These are phyloP conservation scores for Phytophthora idaei DNA, from an alignment of 352 stramenopile species.

Conservation along the genomic window DNA sequence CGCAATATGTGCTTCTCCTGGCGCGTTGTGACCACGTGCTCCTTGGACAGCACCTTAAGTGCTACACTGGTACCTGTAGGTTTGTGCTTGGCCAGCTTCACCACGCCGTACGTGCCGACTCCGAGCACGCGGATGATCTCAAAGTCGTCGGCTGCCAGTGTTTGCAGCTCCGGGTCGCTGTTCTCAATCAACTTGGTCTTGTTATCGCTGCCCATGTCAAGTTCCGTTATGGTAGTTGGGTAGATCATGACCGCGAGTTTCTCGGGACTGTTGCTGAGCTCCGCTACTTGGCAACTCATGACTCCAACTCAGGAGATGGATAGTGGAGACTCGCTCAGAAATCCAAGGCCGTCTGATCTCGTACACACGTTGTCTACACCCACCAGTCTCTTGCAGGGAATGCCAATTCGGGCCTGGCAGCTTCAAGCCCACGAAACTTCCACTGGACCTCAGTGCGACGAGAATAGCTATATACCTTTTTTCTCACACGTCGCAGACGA, in stretches of 20 bases:
- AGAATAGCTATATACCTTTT: conserved; percentile 19
- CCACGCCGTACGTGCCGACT: conserved; percentile 78
- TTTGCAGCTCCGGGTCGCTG: conserved; percentile 47
- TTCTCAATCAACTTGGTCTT: conserved; percentile 11
- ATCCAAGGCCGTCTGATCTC: conserved; percentile 15
- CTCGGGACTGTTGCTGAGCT: conserved; percentile 16
- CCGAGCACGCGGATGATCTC: conserved; percentile 75
- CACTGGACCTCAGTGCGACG: conserved; percentile 2
- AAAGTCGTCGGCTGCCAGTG: conserved; percentile 58
- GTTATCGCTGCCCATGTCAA: conserved; percentile 23
- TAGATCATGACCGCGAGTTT: conserved; percentile 27
- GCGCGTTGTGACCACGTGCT: conserved; percentile 72
- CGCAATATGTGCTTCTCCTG: conserved; percentile 83
- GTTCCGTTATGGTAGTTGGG: conserved; percentile 11
- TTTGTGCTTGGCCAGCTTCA: conserved; percentile 77
- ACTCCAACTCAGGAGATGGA: conserved; percentile 11
- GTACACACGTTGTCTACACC: conserved; percentile 5
- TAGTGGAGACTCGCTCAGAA: conserved; percentile 21
- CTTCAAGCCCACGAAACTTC: conserved; percentile 23
- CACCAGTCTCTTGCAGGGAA: conserved; percentile 28
- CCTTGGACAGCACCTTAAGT: conserved; percentile 79
- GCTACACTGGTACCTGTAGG: conserved; percentile 65
- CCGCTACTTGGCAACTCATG: conserved; percentile 40
- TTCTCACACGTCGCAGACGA: conserved; percentile 32
- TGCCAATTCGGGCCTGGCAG: conserved; percentile 9